Conservation (phyloP, 2,329 filamentous ascomycete species). For the Aspergillus tanneri region DNA sequence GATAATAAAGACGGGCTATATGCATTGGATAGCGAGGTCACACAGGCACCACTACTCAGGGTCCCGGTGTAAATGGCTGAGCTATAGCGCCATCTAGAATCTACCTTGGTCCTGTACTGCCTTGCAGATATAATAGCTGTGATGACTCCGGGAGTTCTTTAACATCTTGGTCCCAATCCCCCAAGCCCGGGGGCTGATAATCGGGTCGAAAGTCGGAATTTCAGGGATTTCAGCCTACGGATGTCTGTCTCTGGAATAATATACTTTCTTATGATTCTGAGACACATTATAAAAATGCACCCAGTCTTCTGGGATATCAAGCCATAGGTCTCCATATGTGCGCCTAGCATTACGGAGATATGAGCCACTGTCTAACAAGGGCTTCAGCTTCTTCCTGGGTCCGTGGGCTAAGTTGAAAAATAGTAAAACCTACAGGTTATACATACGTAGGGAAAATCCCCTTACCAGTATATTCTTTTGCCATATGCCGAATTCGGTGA, state of each 20-base stretch:
- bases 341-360: constrained; percentile 55
- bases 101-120: constrained; percentile 44
- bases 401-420: neutral
- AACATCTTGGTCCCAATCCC: constrained; percentile 27
- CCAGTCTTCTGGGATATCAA: constrained; percentile 60
- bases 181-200: constrained; percentile 46
- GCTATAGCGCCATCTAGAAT: constrained; percentile 37
- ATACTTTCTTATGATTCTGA: constrained; percentile 53
- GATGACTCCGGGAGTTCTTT: constrained; percentile 23
- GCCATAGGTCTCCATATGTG: constrained; percentile 56
- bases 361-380: constrained; percentile 50
- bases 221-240: constrained; percentile 51
- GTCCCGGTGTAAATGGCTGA: constrained; percentile 48
- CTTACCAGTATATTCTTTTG: too few relatives aligned
- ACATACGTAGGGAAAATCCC: constrained; percentile 59
- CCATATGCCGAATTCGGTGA: too few relatives aligned
- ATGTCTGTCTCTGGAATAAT: constrained; percentile 53
- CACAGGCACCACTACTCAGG: constrained; percentile 52
- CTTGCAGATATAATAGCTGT: constrained; percentile 53
- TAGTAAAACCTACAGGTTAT: constrained; percentile 43
- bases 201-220: constrained; percentile 53
- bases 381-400: neutral
- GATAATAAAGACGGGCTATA: constrained; percentile 40
- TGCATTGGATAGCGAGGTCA: constrained; percentile 55
- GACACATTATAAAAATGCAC: constrained; percentile 61